These are phyloP conservation scores for Erigeron canadensis DNA, from an alignment of 129 eudicot genomes.

Conservation along the genomic window DNA sequence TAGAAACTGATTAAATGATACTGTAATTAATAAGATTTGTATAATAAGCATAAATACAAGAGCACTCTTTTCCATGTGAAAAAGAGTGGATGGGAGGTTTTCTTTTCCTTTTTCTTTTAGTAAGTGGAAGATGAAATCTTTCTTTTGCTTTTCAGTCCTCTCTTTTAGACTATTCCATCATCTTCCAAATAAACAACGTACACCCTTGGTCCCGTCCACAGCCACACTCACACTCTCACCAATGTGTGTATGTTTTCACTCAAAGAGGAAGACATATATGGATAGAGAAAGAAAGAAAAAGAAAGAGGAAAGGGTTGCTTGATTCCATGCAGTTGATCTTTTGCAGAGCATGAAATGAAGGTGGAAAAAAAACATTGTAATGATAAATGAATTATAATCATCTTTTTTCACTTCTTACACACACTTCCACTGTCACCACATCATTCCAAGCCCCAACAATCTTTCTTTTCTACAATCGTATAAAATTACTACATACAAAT, in stretches of 20 bases:
- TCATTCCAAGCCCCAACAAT: background rate
- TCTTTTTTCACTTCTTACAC: slow-evolving; percentile 63
- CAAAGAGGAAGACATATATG: background rate
- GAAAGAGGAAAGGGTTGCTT: slow-evolving; percentile 25
- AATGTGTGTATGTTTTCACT: slow-evolving; percentile 18
- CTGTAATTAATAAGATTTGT: background rate
- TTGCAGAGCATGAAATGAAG: slow-evolving; percentile 44
- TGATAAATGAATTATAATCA: slow-evolving; percentile 81
- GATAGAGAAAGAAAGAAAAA: background rate
- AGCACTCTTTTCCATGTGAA: slow-evolving; percentile 78
- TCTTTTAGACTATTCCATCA: slow-evolving; percentile 94
- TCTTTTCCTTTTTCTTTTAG: slow-evolving; percentile 39
- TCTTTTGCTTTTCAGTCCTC: slow-evolving; percentile 80
- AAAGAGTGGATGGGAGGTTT: slow-evolving; percentile 32
- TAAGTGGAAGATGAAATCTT: slow-evolving; percentile 74
- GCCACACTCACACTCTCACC: slow-evolving; percentile 18
- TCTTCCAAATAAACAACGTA: slow-evolving; percentile 38
- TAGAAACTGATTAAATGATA: background rate
- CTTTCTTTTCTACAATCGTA: too few species aligned
- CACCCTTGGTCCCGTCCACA: slow-evolving; percentile 41
- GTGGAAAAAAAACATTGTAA: slow-evolving; percentile 56
- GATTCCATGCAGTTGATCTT: slow-evolving; percentile 54
- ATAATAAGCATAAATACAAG: slow-evolving; percentile 45
- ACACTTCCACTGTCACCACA: slow-evolving; percentile 49
- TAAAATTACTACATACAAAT: too few species aligned